Evolutionary conservation across 768 basidiomycete genomes (phyloP).

Genomic region (Neoboletus subvelutipes): DNA sequence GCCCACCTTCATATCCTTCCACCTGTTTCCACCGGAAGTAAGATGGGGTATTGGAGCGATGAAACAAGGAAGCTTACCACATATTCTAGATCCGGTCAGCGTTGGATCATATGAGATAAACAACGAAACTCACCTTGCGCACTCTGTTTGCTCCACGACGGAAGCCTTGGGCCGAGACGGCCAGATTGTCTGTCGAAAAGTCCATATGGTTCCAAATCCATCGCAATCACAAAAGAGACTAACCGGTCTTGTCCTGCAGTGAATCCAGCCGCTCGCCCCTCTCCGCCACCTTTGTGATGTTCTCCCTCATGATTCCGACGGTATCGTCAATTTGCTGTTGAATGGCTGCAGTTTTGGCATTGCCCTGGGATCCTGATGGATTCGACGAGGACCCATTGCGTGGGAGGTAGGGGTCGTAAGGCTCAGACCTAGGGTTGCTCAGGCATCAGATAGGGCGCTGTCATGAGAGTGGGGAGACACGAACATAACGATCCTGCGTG

Average conservation of each 20-base stretch:
- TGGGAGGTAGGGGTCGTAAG: constrained; percentile 98
- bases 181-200: constrained; percentile 75
- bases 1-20: constrained; percentile 95
- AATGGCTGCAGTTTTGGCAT: constrained; percentile 89
- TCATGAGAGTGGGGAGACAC: constrained; percentile 15
- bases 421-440: constrained; percentile 74
- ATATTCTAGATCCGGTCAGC: constrained; percentile 59
- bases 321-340: constrained; percentile 98
- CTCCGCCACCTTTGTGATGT: constrained; percentile 95
- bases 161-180: constrained; percentile 99
- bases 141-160: constrained; percentile 95
- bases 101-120: neutral
- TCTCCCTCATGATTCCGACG: constrained; percentile 96
- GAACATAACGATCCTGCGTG: constrained; percentile 25
- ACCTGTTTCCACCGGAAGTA: constrained; percentile 48
- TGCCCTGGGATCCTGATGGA: constrained; percentile 48
- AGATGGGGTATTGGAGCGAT: constrained; percentile 2
- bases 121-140: constrained; percentile 66
- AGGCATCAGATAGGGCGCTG: neutral
- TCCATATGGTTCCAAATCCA: neutral
- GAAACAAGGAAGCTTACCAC: constrained; percentile 61
- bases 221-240: constrained; percentile 29
- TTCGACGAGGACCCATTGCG: constrained; percentile 69
- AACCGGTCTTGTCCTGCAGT: constrained; percentile 97
- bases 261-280: constrained; percentile 92